Evolutionary conservation across 345 rosid genomes (phyloP).

Genomic region (Triadica sebifera): DNA sequence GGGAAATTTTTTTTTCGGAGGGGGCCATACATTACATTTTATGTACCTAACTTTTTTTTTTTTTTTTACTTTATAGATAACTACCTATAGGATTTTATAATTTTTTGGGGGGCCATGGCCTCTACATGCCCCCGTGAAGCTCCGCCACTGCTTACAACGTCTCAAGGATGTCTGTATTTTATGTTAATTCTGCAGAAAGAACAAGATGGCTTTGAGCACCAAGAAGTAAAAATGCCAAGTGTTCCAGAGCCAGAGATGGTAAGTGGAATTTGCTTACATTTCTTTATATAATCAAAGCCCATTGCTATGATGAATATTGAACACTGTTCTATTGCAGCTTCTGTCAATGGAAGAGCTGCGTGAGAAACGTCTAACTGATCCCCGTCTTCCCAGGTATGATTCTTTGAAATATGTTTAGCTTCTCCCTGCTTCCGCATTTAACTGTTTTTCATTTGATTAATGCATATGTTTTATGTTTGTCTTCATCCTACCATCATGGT

Average conservation of each 20-base stretch:
- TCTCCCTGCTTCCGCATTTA: neutral
- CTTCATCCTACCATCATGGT: neutral
- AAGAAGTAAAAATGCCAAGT: constrained; percentile 58
- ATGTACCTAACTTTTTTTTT: too few species aligned
- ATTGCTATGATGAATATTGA: constrained; percentile 18
- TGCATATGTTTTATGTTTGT: neutral
- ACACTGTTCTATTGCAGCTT: constrained; percentile 58
- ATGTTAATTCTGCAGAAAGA: constrained; percentile 50
- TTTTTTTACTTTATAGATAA: too few species aligned
- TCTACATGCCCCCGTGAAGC: too few species aligned
- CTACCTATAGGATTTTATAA: too few species aligned
- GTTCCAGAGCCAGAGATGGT: constrained; percentile 84
- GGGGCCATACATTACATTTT: too few species aligned
- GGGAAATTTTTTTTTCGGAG: too few species aligned
- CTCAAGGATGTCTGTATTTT: neutral
- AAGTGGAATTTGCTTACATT: constrained; percentile 22
- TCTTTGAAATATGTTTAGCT: neutral
- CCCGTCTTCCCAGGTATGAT: constrained; percentile 74
- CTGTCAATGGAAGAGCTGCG: constrained; percentile 77
- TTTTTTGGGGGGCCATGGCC: too few species aligned
- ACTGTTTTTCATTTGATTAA: constrained; percentile 1
- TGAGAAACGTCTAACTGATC: constrained; percentile 79
- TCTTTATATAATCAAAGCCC: constrained; percentile 7
- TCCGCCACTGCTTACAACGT: too few species aligned
- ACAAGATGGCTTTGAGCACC: constrained; percentile 76